phyloP scores from a whole-genome alignment of 2,329 filamentous ascomycete species.

The Fusarium secorum region DNA sequence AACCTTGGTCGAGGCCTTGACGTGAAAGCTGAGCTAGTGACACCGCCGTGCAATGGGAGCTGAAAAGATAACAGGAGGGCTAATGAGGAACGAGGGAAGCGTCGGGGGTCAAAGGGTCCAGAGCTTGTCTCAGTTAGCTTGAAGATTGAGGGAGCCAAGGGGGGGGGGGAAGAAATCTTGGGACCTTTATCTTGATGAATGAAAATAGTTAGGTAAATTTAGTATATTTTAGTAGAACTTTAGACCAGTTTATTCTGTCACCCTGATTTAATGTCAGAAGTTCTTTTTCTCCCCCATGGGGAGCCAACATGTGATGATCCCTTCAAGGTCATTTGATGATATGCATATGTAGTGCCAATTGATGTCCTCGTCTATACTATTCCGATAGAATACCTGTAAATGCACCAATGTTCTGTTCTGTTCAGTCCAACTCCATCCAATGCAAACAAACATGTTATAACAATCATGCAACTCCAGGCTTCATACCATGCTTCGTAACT shows the following conservation, averaged over 20 bases:
- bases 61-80: conserved; percentile 11
- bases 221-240: not conserved
- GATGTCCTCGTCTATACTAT: not conserved
- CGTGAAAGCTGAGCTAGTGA: conserved; percentile 14
- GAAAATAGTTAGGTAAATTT: not conserved
- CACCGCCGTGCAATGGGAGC: conserved; percentile 19
- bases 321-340: not conserved
- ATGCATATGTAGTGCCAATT: conserved; percentile 3
- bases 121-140: not conserved
- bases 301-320: not conserved
- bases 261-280: not conserved
- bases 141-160: conserved; percentile 17
- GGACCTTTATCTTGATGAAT: not conserved
- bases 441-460: conserved; percentile 7
- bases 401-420: conserved; percentile 14
- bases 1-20: not conserved
- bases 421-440: conserved; percentile 22
- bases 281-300: not conserved
- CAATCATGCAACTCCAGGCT: conserved; percentile 26
- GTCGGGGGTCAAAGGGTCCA: not conserved
- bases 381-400: conserved; percentile 1
- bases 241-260: not conserved
- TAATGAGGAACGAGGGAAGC: conserved; percentile 21
- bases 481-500: conserved; percentile 32
- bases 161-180: not conserved